Conservation (phyloP, 2,329 filamentous ascomycete species). For the Fusarium xylarioides region DNA sequence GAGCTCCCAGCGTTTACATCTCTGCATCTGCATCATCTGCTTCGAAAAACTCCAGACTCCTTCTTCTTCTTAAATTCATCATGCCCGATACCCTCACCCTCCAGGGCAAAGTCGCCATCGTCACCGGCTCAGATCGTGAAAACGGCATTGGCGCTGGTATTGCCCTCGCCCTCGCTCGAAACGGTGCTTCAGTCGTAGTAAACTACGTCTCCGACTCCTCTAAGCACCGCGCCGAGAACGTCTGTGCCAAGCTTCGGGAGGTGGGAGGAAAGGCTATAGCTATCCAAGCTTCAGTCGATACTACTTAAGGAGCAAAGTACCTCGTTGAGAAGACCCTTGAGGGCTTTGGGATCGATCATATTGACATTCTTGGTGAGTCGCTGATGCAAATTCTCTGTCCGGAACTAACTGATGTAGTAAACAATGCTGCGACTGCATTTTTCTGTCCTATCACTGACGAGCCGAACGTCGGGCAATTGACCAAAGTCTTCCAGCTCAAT, state of each 20-base stretch:
- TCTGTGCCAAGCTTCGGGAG: slow-evolving; percentile 43
- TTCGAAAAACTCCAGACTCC: too few relatives aligned
- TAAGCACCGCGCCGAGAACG: slow-evolving; percentile 41
- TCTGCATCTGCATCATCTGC: accelerated
- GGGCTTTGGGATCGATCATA: slow-evolving; percentile 46
- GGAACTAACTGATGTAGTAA: slow-evolving; percentile 40
- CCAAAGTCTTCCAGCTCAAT: slow-evolving; percentile 47
- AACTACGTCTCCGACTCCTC: slow-evolving; percentile 52
- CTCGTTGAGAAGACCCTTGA: slow-evolving; percentile 49
- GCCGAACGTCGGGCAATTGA: slow-evolving; percentile 36
- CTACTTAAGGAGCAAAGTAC: slow-evolving; percentile 43
- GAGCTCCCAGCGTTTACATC: too few relatives aligned
- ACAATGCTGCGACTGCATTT: slow-evolving; percentile 48
- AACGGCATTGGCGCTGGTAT: slow-evolving; percentile 56
- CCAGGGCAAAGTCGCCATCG: slow-evolving; percentile 53
- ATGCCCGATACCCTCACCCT: slow-evolving; percentile 50
- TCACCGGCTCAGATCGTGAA: slow-evolving; percentile 56
- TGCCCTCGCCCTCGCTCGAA: slow-evolving; percentile 51
- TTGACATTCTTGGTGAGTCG: slow-evolving; percentile 53
- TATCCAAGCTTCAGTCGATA: slow-evolving; percentile 48
- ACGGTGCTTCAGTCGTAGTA: slow-evolving; percentile 52
- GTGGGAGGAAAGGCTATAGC: slow-evolving; percentile 45
- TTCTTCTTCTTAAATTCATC: accelerated
- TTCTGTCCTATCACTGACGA: slow-evolving; percentile 31
- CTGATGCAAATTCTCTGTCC: accelerated